Conservation (phyloP, 805 yeast genomes). For the Suhomyces emberorum region DNA sequence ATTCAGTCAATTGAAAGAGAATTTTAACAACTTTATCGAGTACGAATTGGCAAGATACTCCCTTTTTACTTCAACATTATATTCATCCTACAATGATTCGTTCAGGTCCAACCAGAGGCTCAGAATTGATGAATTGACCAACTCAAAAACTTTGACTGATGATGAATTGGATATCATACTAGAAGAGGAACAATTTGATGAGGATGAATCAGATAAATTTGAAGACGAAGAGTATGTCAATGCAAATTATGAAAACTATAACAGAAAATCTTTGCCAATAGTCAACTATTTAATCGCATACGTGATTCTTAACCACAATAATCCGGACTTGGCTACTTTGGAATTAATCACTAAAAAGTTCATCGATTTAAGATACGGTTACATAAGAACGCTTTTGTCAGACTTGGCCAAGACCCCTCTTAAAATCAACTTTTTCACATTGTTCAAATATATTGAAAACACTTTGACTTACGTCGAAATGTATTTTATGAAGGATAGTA, state of each 20-base stretch:
- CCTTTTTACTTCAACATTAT: constrained; percentile 12
- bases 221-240: constrained; percentile 5
- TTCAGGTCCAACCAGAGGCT: constrained; percentile 15
- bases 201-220: constrained; percentile 8
- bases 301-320: constrained; percentile 22
- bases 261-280: constrained; percentile 21
- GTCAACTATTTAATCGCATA: constrained; percentile 32
- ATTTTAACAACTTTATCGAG: constrained; percentile 25
- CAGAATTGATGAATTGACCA: constrained; percentile 7
- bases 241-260: constrained; percentile 8
- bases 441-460: constrained; percentile 33
- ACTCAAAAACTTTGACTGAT: constrained; percentile 4
- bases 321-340: constrained; percentile 14
- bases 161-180: constrained; percentile 16
- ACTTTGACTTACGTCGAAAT: constrained; percentile 25
- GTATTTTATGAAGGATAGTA: constrained; percentile 18
- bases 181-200: constrained; percentile 13
- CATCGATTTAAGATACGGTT: constrained; percentile 20
- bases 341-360: constrained; percentile 20
- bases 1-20: constrained; percentile 19
- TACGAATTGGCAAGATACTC: constrained; percentile 22
- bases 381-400: constrained; percentile 14
- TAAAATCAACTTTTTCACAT: constrained; percentile 22
- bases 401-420: background rate
- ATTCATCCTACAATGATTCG: constrained; percentile 16